Evolutionary conservation across 1,284 basidiomycete species (phyloP), one percentile per base, ranked within the genome.

Genomic region (Microbotryum scabiosae): DNA sequence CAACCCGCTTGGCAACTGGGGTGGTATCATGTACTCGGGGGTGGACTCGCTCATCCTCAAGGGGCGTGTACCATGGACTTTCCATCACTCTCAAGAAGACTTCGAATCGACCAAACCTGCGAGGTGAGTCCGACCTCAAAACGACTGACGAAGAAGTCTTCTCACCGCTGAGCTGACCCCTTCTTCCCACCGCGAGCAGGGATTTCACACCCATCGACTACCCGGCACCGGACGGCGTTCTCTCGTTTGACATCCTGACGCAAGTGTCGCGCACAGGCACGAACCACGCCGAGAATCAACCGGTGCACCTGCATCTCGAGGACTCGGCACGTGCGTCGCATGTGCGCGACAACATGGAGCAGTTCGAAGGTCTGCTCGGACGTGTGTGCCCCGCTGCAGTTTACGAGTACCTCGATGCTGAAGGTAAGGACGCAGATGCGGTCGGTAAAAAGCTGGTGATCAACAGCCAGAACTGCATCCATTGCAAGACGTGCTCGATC

Each of bases 251-350:
- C 75, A 81, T 98, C 67, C 80, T 98, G 72, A 97, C 91, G 0
- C 88, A 87, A 36, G 83, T 98, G 43, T 82, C 88, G 7, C 81
- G 97, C 54, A 97, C 94, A 3, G 90, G 90, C 2, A 98, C 96
- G 28, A 97, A 97, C 76, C 96, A 98, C 73, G 85, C 89, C 20
- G 94, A 98, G 75, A 91, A 97, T 75, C 91, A 97, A 76, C 91
- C 88, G 0, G 80, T 91, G 12, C 94, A 98, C 77, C 79, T 98
- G 50, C 82, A 74, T 10, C 71, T 78, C 64, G 77, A 79, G 58
- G 70, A 75, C 4, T 82, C 82, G 46, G 75, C 79, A 23, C 77
- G 77, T 56, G 76, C 81, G 51, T 75, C 82, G 36, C 96, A 98
- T 75, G 73, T 75, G 5, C 76, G 82, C 68, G 77, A 77, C 58